Evolutionary conservation across 192 early-diverging fungal species (phyloP).

Genomic region (Umbelopsis vinacea): DNA sequence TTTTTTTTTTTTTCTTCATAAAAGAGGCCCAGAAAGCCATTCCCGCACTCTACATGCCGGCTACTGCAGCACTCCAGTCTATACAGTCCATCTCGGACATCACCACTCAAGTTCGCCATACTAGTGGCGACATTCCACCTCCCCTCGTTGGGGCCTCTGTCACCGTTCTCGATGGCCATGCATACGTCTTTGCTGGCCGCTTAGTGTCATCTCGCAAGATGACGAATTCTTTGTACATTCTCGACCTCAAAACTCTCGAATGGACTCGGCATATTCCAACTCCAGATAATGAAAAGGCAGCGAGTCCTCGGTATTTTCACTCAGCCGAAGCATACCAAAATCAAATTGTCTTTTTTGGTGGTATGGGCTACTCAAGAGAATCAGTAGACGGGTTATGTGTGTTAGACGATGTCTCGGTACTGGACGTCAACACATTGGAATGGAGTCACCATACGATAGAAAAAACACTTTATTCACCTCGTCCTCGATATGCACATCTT

Average conservation of each 20-base stretch:
- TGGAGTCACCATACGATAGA: slow-evolving; percentile 54
- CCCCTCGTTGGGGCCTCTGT: slow-evolving; percentile 72
- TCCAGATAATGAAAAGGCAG: slow-evolving; percentile 41
- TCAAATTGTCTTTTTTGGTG: slow-evolving; percentile 71
- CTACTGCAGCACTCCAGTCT: slow-evolving; percentile 14
- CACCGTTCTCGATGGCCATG: slow-evolving; percentile 59
- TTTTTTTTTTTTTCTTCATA: too few species aligned
- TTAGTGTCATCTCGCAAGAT: slow-evolving; percentile 69
- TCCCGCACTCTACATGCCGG: slow-evolving; percentile 8
- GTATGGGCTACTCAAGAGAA: slow-evolving; percentile 67
- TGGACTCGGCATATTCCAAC: slow-evolving; percentile 59
- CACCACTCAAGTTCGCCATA: slow-evolving; percentile 47
- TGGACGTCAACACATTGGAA: slow-evolving; percentile 57
- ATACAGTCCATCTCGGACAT: slow-evolving; percentile 62
- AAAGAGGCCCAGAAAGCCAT: background rate
- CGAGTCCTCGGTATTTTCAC: slow-evolving; percentile 72
- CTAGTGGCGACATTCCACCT: slow-evolving; percentile 72
- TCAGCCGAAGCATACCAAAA: slow-evolving; percentile 66
- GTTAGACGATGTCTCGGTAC: slow-evolving; percentile 68
- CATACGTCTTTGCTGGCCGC: slow-evolving; percentile 76
- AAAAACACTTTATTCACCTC: slow-evolving; percentile 51
- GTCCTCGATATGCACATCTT: slow-evolving; percentile 75
- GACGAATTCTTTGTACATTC: slow-evolving; percentile 71
- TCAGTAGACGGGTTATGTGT: slow-evolving; percentile 55
- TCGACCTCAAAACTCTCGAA: slow-evolving; percentile 62